These are phyloP conservation scores for Dioszegia aurantiaca DNA, from an alignment of 768 basidiomycete species.

Conservation along the genomic window DNA sequence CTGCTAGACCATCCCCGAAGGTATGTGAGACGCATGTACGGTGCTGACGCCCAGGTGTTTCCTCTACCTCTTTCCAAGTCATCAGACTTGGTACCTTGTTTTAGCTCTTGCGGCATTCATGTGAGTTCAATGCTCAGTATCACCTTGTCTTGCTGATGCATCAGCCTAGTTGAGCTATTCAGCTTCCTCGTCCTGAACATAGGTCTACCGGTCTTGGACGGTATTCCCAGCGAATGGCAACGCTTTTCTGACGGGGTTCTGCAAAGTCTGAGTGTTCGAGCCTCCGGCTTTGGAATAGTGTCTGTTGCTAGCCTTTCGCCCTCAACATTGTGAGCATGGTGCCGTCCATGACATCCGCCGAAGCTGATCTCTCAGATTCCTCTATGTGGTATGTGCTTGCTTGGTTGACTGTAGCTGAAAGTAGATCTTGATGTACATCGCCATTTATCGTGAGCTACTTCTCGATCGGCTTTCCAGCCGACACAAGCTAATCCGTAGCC, in stretches of 20 bases:
- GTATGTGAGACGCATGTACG: constrained; percentile 21
- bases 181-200: constrained; percentile 44
- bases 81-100: constrained; percentile 49
- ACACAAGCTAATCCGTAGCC: constrained; percentile 16
- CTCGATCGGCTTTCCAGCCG: neutral
- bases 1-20: constrained; percentile 46
- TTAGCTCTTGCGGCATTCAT: constrained; percentile 31
- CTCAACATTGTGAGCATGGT: constrained; percentile 31
- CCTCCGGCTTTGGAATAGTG: constrained; percentile 43
- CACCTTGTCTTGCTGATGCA: neutral
- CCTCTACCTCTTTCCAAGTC: constrained; percentile 47
- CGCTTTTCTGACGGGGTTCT: constrained; percentile 39
- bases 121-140: no score
- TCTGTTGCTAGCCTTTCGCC: constrained; percentile 36
- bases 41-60: constrained; percentile 32
- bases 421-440: constrained; percentile 47
- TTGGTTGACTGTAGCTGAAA: neutral
- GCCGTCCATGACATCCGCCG: neutral
- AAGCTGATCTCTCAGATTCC: constrained; percentile 19
- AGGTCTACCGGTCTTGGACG: constrained; percentile 29
- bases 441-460: constrained; percentile 40
- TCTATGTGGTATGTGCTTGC: constrained; percentile 29
- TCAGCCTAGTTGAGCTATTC: constrained; percentile 34
- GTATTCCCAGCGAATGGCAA: constrained; percentile 24
- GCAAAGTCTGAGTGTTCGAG: constrained; percentile 42